phyloP scores from a whole-genome alignment of 495 filamentous ascomycete species.

The Parathielavia appendiculata region DNA sequence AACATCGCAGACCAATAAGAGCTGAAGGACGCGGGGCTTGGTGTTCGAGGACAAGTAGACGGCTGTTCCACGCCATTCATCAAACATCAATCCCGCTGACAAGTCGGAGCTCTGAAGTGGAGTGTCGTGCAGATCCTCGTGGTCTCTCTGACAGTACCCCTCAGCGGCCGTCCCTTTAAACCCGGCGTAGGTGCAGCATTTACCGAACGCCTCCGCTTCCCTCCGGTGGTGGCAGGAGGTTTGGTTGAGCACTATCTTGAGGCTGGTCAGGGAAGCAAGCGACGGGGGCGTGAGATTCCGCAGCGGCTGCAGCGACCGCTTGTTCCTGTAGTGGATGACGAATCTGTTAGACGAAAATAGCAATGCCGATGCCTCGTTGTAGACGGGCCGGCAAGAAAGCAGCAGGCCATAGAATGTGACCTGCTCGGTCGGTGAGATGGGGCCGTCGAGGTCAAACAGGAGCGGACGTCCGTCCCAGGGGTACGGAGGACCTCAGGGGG shows the following conservation, averaged over 20 bases:
- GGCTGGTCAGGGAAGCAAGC: neutral
- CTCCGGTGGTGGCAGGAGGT: neutral
- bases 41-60: neutral
- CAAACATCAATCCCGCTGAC: neutral
- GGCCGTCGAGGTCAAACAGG: neutral
- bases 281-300: neutral
- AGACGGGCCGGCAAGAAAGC: neutral
- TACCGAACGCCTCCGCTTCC: neutral
- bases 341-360: conserved; percentile 4
- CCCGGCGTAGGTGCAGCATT: no score
- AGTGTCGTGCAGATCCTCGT: neutral
- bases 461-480: neutral
- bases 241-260: conserved; percentile 4
- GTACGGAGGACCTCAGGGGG: no score
- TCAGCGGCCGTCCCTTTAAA: no score
- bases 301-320: neutral
- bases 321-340: neutral
- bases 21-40: neutral
- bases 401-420: neutral
- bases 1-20: neutral
- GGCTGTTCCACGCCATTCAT: neutral
- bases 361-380: neutral
- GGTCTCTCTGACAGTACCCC: neutral
- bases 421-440: neutral
- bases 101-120: neutral